phyloP scores from a whole-genome alignment of 208 protist genomes.

The Trypanosomatidae sp. region DNA sequence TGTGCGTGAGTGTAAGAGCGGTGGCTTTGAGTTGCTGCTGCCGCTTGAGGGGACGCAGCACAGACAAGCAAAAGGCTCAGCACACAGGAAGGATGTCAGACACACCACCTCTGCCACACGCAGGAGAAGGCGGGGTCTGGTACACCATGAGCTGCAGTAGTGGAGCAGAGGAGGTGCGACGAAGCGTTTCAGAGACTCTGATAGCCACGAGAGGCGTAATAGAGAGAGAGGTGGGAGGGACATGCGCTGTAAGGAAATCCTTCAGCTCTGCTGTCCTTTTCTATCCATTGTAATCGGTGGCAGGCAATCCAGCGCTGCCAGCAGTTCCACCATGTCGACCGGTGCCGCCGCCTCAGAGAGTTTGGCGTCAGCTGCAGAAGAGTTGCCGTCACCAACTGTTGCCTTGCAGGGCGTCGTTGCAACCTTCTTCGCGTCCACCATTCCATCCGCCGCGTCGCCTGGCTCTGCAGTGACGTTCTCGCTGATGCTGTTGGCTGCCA shows the following conservation, averaged over 20 bases:
- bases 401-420: background rate
- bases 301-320: conserved; percentile 20
- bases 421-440: background rate
- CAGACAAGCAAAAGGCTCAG: background rate
- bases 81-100: background rate
- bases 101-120: background rate
- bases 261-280: background rate
- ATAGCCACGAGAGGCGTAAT: no score
- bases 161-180: background rate
- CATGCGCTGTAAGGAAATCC: background rate
- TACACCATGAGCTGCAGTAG: background rate
- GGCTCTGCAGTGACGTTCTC: background rate
- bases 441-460: background rate
- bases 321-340: conserved; percentile 10
- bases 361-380: background rate
- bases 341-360: background rate
- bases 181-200: background rate
- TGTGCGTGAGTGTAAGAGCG: background rate
- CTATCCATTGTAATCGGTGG: conserved; percentile 11
- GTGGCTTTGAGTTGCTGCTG: background rate
- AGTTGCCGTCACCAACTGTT: background rate
- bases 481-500: background rate
- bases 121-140: background rate
- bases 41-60: background rate
- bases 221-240: background rate